Conservation (phyloP, 805 yeast genomes). For the Ogataea haglerorum region DNA sequence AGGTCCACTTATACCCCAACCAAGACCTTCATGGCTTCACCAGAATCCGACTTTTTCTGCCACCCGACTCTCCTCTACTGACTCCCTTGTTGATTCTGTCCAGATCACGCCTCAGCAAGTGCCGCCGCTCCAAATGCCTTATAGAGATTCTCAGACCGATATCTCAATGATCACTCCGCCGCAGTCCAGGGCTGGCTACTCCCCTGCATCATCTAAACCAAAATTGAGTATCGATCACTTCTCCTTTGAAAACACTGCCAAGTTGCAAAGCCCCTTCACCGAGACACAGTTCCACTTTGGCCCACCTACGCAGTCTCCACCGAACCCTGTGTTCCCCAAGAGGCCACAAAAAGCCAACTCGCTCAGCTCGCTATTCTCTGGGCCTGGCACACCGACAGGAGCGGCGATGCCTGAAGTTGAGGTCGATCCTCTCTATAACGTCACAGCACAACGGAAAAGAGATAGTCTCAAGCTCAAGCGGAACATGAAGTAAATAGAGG, state of each 20-base stretch:
- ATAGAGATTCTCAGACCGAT: constrained; percentile 13
- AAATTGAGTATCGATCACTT: constrained; percentile 19
- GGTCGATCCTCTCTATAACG: constrained; percentile 37
- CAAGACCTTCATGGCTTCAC: constrained; percentile 36
- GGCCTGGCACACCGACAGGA: constrained; percentile 2
- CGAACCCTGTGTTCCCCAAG: background rate
- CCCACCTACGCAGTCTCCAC: background rate
- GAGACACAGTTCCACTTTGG: constrained; percentile 9
- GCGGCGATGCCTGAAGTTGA: constrained; percentile 21
- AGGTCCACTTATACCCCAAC: constrained; percentile 12
- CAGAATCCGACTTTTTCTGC: constrained; percentile 31
- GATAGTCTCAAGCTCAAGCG: constrained; percentile 50
- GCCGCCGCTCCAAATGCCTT: constrained; percentile 5
- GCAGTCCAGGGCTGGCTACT: constrained; percentile 17
- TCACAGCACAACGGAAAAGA: constrained; percentile 49
- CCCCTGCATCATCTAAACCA: constrained; percentile 12
- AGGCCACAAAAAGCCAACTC: constrained; percentile 9
- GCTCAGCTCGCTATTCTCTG: constrained; percentile 6
- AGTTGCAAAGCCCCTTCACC: constrained; percentile 28
- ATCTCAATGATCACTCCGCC: constrained; percentile 21
- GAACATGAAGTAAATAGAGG: constrained; percentile 23
- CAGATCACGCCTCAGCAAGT: constrained; percentile 18
- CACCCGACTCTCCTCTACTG: constrained; percentile 32
- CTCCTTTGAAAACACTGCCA: constrained; percentile 19
- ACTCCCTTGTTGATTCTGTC: constrained; percentile 34